Conservation (phyloP, 495 filamentous ascomycete species). For the Annulohypoxylon bovei region DNA sequence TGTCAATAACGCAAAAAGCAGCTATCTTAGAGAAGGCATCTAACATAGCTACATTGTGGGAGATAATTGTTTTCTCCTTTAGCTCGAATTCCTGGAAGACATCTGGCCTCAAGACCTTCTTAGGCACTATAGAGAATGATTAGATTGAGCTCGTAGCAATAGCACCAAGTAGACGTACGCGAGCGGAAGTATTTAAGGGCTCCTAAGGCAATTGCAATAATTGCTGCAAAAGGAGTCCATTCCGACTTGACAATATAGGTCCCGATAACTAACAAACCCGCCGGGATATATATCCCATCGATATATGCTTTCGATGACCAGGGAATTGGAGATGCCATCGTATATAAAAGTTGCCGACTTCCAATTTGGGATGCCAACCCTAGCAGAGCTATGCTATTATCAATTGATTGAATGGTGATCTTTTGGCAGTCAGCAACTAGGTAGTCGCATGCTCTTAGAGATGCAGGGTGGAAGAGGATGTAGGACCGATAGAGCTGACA, state of each 20-base stretch:
- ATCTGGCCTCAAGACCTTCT: conserved; percentile 86
- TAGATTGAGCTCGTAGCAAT: conserved; percentile 37
- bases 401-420: conserved; percentile 3
- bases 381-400: conserved; percentile 9
- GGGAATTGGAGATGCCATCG: conserved; percentile 33
- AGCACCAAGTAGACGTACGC: conserved; percentile 57
- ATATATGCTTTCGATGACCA: conserved; percentile 58
- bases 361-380: conserved; percentile 12
- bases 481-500: background rate
- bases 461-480: background rate
- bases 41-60: conserved; percentile 95
- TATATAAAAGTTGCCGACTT: conserved; percentile 11
- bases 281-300: conserved; percentile 85
- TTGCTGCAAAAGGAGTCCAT: conserved; percentile 77
- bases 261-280: conserved; percentile 80
- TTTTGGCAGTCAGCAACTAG: conserved; percentile 17
- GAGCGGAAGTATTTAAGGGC: conserved; percentile 70
- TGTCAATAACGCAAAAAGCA: conserved; percentile 10
- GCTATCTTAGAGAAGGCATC: background rate
- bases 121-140: conserved; percentile 61
- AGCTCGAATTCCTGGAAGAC: conserved; percentile 90
- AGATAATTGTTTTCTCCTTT: conserved; percentile 89
- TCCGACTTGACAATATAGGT: conserved; percentile 79
- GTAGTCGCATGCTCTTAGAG: conserved; percentile 20
- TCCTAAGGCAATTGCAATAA: conserved; percentile 67